These are phyloP conservation scores for Forsythia suspensa DNA, from an alignment of 257 asterid species.

Conservation along the genomic window DNA sequence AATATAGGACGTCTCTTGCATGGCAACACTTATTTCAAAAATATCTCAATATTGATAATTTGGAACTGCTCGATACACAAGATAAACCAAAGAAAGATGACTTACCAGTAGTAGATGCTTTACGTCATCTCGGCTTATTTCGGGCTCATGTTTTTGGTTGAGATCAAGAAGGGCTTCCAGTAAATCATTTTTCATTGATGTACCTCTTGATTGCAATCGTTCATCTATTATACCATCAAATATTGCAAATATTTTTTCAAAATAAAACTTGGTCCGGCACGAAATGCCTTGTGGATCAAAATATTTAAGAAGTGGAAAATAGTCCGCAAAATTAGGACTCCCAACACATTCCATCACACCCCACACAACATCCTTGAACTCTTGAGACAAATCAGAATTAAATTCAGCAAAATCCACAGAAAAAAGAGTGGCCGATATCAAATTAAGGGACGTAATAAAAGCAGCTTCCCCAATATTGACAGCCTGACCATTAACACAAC, in stretches of 20 bases:
- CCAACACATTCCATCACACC: slow-evolving; percentile 31
- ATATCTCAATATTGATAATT: not conserved
- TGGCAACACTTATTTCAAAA: too few species aligned
- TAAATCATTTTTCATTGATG: not conserved
- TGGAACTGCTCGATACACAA: too few species aligned
- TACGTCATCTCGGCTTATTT: slow-evolving; percentile 1
- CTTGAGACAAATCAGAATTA: slow-evolving; percentile 32
- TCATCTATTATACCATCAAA: slow-evolving; percentile 21
- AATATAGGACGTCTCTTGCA: too few species aligned
- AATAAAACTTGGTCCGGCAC: slow-evolving; percentile 25
- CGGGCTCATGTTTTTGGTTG: not conserved
- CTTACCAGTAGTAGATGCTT: not conserved
- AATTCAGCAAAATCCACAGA: slow-evolving; percentile 37
- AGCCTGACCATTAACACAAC: slow-evolving; percentile 19
- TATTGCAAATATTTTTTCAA: slow-evolving; percentile 21
- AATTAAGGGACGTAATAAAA: slow-evolving; percentile 18
- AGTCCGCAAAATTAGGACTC: slow-evolving; percentile 35
- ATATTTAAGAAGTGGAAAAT: slow-evolving; percentile 28
- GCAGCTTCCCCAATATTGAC: slow-evolving; percentile 12
- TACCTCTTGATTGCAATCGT: slow-evolving; percentile 18
- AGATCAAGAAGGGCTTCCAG: slow-evolving; percentile 2
- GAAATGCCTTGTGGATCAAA: slow-evolving; percentile 38
- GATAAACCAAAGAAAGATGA: too few species aligned
- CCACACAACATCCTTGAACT: slow-evolving; percentile 30
- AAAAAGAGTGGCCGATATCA: slow-evolving; percentile 32